Evolutionary conservation across 495 filamentous ascomycete genomes (phyloP).

Genomic region (Geoglossum glabrum): DNA sequence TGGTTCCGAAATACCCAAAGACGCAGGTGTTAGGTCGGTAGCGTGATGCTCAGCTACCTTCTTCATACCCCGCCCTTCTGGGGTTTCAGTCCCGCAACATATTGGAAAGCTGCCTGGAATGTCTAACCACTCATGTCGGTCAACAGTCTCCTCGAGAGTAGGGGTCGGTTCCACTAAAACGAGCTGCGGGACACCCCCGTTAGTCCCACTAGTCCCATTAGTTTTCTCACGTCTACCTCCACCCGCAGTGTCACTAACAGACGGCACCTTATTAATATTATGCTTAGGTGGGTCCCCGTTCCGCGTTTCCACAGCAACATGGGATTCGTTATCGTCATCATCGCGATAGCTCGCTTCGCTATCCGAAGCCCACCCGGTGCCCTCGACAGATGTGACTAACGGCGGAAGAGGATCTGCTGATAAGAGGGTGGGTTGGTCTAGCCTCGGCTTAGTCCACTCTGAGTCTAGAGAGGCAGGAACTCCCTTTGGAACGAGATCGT

Average conservation of each 20-base stretch:
- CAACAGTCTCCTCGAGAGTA: conserved; percentile 18
- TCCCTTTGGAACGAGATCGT: conserved; percentile 21
- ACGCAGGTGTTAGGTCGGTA: conserved; percentile 17
- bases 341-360: conserved; percentile 10
- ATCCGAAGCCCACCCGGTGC: conserved; percentile 32
- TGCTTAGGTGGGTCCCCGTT: not conserved
- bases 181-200: conserved; percentile 24
- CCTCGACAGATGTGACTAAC: conserved; percentile 44
- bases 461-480: not conserved
- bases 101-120: conserved; percentile 19
- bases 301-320: not conserved
- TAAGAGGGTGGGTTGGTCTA: not conserved
- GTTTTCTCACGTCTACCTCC: not conserved
- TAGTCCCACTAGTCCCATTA: not conserved
- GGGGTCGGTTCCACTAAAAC: conserved; percentile 27
- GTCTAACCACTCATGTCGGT: conserved; percentile 15
- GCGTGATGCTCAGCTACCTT: not conserved
- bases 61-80: not conserved
- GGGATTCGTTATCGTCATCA: not conserved
- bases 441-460: not conserved
- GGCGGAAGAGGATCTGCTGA: conserved; percentile 41
- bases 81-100: not conserved
- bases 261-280: not conserved
- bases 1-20: conserved; percentile 20
- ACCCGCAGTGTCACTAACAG: not conserved